Percentiles rank a stretch among this genome's conserved stretches.
Evolutionary conservation across 108 stramenopile genomes (phyloP).

Genomic region (Fragilaria crotonensis): DNA sequence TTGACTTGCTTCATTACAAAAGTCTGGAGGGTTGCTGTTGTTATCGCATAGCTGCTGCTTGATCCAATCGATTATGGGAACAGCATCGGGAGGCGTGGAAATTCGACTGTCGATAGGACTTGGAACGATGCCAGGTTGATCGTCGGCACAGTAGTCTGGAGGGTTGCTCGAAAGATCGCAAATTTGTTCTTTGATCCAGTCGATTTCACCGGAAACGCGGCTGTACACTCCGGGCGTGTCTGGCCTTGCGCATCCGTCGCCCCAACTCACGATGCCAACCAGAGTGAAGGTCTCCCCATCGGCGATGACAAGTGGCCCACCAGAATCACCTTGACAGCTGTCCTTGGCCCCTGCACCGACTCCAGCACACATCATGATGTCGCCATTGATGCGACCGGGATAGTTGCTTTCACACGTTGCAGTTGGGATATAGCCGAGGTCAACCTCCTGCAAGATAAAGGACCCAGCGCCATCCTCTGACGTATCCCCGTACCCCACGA

Average conservation of each 20-base stretch:
- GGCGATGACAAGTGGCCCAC: neutral
- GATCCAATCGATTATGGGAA: too few species aligned
- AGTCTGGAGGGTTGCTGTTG: too few species aligned
- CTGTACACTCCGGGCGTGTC: conserved; percentile 32
- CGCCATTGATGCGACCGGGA: neutral
- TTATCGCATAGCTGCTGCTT: too few species aligned
- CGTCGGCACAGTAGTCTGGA: too few species aligned
- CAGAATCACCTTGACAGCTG: neutral
- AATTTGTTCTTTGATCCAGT: conserved; percentile 16
- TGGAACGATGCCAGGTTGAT: too few species aligned
- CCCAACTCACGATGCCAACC: conserved; percentile 39
- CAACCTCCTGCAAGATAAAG: conserved; percentile 17
- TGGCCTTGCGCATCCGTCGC: conserved; percentile 31
- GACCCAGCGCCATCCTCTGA: conserved; percentile 12
- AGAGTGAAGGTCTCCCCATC: too few species aligned
- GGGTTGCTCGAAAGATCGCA: too few species aligned
- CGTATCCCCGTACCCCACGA: conserved; percentile 12
- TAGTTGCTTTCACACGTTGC: conserved; percentile 9
- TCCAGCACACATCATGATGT: neutral
- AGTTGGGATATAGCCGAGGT: conserved; percentile 8
- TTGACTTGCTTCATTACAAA: too few species aligned
- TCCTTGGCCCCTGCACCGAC: neutral
- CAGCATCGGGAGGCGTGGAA: too few species aligned
- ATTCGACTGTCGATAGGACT: too few species aligned
- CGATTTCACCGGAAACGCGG: neutral